Percentiles rank a stretch among this genome's conserved stretches.
Evolutionary conservation across 208 protist genomes (phyloP).

Genomic region (Angomonas deanei): DNA sequence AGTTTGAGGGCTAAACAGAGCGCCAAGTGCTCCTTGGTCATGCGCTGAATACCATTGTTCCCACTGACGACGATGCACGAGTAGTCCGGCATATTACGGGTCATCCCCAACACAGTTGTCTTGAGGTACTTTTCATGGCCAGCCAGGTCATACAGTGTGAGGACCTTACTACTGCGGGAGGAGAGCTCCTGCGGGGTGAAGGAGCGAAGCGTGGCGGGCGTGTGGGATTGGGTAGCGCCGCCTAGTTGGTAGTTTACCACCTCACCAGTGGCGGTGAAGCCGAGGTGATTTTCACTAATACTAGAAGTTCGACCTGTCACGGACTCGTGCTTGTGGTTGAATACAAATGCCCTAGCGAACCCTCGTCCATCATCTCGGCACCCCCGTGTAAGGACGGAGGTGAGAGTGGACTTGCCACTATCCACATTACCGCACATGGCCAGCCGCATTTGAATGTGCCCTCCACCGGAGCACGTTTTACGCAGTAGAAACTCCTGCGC

Average conservation of each 20-base stretch:
- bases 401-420: slow-evolving; percentile 90
- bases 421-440: slow-evolving; percentile 93
- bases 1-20: slow-evolving; percentile 95
- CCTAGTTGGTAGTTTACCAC: slow-evolving; percentile 83
- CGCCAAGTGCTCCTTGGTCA: slow-evolving; percentile 96
- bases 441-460: slow-evolving; percentile 80
- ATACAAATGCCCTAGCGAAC: slow-evolving; percentile 82
- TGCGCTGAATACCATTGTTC: slow-evolving; percentile 92
- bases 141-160: slow-evolving; percentile 96
- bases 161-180: slow-evolving; percentile 85
- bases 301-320: slow-evolving; percentile 94
- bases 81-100: slow-evolving; percentile 94
- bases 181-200: slow-evolving; percentile 75
- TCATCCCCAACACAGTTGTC: slow-evolving; percentile 97
- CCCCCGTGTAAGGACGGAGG: slow-evolving; percentile 87
- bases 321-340: slow-evolving; percentile 95
- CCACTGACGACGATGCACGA: slow-evolving; percentile 90
- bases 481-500: slow-evolving; percentile 79
- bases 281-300: slow-evolving; percentile 94
- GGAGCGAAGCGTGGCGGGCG: slow-evolving; percentile 13
- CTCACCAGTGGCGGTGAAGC: slow-evolving; percentile 90
- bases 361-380: slow-evolving; percentile 88
- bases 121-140: slow-evolving; percentile 98
- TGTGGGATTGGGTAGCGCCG: slow-evolving; percentile 2
- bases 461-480: slow-evolving; percentile 22